phyloP scores from a whole-genome alignment of 371 early-diverging fungal genomes.

The Rhizopus microsporus region DNA sequence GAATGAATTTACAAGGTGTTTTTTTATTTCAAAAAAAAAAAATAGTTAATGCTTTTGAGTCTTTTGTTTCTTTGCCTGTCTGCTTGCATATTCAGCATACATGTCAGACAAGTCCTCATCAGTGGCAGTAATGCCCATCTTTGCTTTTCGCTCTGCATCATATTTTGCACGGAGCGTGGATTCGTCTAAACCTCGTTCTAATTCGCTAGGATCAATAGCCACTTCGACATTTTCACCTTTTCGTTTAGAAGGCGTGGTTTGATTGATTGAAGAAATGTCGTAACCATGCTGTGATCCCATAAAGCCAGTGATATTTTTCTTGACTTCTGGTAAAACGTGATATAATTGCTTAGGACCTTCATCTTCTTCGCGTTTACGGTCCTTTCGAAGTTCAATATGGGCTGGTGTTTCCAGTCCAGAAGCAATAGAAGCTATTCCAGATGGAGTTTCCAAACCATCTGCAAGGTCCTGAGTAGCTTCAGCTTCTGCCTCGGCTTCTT shows the following conservation, averaged over 20 bases:
- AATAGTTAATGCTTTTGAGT: conserved; percentile 47
- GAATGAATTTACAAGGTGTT: no score
- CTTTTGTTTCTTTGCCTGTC: conserved; percentile 71
- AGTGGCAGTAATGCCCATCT: conserved; percentile 34
- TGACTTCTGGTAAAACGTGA: conserved; percentile 84
- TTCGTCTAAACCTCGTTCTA: conserved; percentile 69
- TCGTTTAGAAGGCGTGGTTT: conserved; percentile 44
- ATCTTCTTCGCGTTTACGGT: conserved; percentile 48
- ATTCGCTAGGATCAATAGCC: conserved; percentile 75
- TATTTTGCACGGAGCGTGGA: conserved; percentile 74
- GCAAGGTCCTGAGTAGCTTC: conserved; percentile 44
- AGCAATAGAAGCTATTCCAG: conserved; percentile 80
- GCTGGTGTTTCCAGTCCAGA: conserved; percentile 93
- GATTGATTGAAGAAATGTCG: conserved; percentile 62
- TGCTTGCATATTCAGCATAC: conserved; percentile 82
- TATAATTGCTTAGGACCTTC: conserved; percentile 81
- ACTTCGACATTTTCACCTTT: conserved; percentile 70
- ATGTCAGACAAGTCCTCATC: conserved; percentile 84
- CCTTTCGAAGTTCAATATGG: conserved; percentile 90
- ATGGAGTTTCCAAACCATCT: conserved; percentile 86
- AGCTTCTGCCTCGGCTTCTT: conserved; percentile 35
- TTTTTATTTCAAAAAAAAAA: background rate
- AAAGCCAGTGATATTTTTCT: conserved; percentile 77
- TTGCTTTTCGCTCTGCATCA: conserved; percentile 64
- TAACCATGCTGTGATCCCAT: conserved; percentile 96